Percentiles rank a stretch among this genome's conserved stretches.
Evolutionary conservation across 1,139 yeast species (phyloP).

Genomic region (Blastobotrys apis): DNA sequence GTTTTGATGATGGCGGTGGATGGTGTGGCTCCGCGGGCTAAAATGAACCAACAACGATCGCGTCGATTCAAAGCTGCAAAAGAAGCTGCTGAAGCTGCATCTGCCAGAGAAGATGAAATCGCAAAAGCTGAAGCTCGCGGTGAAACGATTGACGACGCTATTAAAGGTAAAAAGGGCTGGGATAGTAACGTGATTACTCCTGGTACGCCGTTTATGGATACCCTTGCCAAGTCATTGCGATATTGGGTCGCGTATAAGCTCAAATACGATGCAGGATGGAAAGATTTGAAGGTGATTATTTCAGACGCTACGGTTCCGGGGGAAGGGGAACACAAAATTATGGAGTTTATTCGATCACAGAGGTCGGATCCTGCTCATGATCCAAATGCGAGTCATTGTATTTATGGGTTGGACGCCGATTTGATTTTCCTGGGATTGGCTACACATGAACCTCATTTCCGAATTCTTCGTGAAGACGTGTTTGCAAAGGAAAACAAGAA

Average conservation of each 20-base stretch:
- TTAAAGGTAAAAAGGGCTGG: constrained; percentile 52
- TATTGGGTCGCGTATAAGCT: constrained; percentile 91
- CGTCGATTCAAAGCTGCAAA: constrained; percentile 93
- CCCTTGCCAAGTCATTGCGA: constrained; percentile 73
- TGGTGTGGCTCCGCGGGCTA: constrained; percentile 98
- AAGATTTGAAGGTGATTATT: constrained; percentile 71
- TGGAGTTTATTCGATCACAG: constrained; percentile 86
- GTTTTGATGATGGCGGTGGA: constrained; percentile 90
- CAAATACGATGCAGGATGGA: constrained; percentile 89
- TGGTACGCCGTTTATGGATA: constrained; percentile 97
- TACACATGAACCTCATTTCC: constrained; percentile 95
- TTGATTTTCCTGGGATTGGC: constrained; percentile 94
- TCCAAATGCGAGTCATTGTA: constrained; percentile 88
- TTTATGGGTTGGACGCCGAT: constrained; percentile 97
- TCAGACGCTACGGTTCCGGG: constrained; percentile 99
- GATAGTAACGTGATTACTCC: constrained; percentile 99
- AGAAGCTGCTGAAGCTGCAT: constrained; percentile 62
- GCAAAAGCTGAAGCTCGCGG: constrained; percentile 48
- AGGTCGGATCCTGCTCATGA: constrained; percentile 71
- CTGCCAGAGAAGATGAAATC: constrained; percentile 48
- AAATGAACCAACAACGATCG: constrained; percentile 97
- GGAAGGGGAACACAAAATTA: constrained; percentile 98
- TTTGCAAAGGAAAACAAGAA: constrained; percentile 66
- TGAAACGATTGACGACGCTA: constrained; percentile 40
- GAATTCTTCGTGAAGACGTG: constrained; percentile 92